Base-by-base conservation (phyloP, 1,139 yeast species). In the Geotrichum europaeum region DNA sequence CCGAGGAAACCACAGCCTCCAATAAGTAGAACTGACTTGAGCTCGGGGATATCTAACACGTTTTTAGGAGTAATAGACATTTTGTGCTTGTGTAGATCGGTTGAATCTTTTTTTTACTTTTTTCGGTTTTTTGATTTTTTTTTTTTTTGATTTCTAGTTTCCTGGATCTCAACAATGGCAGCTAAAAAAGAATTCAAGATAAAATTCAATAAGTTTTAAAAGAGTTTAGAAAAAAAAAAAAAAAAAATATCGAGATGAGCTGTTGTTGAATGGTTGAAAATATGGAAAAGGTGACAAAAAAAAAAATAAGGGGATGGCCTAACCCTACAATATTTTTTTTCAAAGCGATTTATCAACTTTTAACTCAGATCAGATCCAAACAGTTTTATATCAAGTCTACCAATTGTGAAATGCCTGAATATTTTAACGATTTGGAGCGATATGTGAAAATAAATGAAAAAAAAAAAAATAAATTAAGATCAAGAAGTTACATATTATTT, bases 1-100 rank as follows among this genome's bases (percentile, higher is more conserved):
- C 99, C 99, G 43, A 95, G 81, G 69, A 95, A 95, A 0, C 99
- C 99, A 3, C 97, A 79, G 3, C 99, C 99, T 55, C 99, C 99
- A 47, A 94, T 84, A 43, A 94, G 79, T 49, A 94, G 82, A 3
- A 92, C 96, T 1, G 94, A 85, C 36, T 83, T 76, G n/a, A 61
- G 62, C 13, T 55, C 63, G 12, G 63, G 62, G 32, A 61, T 61
- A 5, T 56, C 58, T 49, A 61, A 20, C 22, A 53, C 51, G n/a
- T 53, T 52, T 18, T 28, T 55, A 6, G 36, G 30, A 3, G 24
- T 20, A 15, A 18, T 15, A 25, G 51, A n/a, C 47, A 22, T 49
- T 22, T 13, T 9, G 47, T 9, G 10, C 18, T 7, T 15, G 40
- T 12, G n/a, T 34, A 15, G n/a, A 15, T 34, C n/a, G n/a, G 9